These are phyloP conservation scores for Barnettozyma populi DNA, from an alignment of 805 yeast species.

Conservation along the genomic window DNA sequence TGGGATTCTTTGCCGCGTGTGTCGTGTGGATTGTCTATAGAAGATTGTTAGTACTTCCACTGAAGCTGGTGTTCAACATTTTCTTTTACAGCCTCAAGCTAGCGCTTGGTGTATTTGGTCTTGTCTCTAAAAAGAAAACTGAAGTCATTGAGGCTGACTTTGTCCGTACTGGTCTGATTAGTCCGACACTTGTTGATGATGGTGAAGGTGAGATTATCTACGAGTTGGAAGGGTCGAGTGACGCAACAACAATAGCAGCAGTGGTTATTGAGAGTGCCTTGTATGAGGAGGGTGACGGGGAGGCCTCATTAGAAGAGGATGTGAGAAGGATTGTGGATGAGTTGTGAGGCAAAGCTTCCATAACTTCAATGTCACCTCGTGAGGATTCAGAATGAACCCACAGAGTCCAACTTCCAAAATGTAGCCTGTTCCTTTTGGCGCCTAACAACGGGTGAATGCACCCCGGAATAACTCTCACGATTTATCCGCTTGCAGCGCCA, in stretches of 20 bases:
- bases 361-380: not conserved
- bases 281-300: not conserved
- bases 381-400: slow-evolving; percentile 7
- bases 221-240: not conserved
- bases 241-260: not conserved
- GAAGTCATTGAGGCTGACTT: slow-evolving; percentile 7
- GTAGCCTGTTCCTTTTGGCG: too few species aligned
- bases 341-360: not conserved
- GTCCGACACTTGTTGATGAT: slow-evolving; percentile 6
- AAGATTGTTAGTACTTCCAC: slow-evolving; percentile 20
- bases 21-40: slow-evolving; percentile 20
- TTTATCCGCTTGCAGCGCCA: too few species aligned
- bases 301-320: not conserved
- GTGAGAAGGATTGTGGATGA: slow-evolving; percentile 7
- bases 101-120: slow-evolving; percentile 12
- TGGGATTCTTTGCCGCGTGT: slow-evolving; percentile 19
- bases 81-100: slow-evolving; percentile 10
- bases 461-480: too few species aligned
- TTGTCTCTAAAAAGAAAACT: slow-evolving; percentile 5
- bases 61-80: slow-evolving; percentile 11
- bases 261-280: not conserved
- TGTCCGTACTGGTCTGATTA: not conserved
- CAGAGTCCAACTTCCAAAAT: too few species aligned
- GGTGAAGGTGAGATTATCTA: slow-evolving; percentile 4
- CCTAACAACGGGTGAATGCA: too few species aligned